Evolutionary conservation across 805 yeast species (phyloP), one percentile per base, ranked within the genome.

Genomic region (Monosporozyma servazzii): DNA sequence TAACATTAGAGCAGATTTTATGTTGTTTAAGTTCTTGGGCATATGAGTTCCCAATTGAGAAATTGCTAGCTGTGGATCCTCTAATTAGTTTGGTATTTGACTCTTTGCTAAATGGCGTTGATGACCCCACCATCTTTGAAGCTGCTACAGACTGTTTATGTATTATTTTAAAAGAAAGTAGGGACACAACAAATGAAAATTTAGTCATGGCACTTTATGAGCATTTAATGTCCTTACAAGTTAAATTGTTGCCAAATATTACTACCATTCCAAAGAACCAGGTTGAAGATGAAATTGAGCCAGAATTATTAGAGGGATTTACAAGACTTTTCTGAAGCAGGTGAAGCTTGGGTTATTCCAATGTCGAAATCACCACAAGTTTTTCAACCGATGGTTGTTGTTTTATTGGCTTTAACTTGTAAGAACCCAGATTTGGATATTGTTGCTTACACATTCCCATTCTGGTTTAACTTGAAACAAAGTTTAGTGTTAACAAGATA

Each of bases 331-430:
- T 86, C 89, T 6, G 95, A 89, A 59, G 95, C 97, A 1, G 96
- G 96, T 51, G 97, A 89, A 69, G 78, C 95, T 1, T 93, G 99
- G 99, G 93, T 88, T 67, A 86, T 86, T 33, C 73, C 86, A 33
- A 81, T 93, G 48, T 88, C 91, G 6, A 80, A 80, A 58, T 72
- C 77, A 49, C 93, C 97, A 0, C 69, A 68, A 45, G 76, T 77
- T 45, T 90, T 86, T 70, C 76, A 78, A 56, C 85, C 86, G 1
- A 70, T 93, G 60, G 90, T 90, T 18, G 82, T 80, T 52, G 80
- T 87, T 5, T 67, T 91, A 21, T 73, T 88, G 44, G 80, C 82
- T 54, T 78, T 90, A 55, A 76, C 95, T 23, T 75, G 82, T 40
- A 80, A 80, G 56, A 87, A 85, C 48, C 84, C 84, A 47, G 97